Evolutionary conservation across 495 filamentous ascomycete species (phyloP), one percentile per base, ranked within the genome.

Genomic region (Hypoxylon lienhwacheense): DNA sequence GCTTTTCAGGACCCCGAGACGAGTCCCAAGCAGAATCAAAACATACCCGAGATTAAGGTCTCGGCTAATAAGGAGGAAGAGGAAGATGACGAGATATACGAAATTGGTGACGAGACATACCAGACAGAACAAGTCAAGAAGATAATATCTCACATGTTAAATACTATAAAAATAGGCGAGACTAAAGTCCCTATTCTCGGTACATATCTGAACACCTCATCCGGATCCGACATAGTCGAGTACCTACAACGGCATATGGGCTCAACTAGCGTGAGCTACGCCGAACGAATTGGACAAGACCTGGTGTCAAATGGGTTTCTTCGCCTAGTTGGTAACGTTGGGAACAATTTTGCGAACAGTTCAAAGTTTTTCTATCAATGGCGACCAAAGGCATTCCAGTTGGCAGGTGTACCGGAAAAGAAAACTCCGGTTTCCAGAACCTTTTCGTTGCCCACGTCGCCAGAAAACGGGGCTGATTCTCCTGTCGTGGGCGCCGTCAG

Each of bases 301-400:
- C 77, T 99, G 53, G 85, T 97, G 40, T 73, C 81, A 3, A 81
- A 87, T 64, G 93, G 93, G 22, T 95, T 96, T 66, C 76, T 99
- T 47, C 83, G 93, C 28, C 71, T 99, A 59, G 82, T 99, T 54
- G 93, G 93, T 39, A 95, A 88, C 66, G 92, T 99, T 47, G 93
- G 95, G 20, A 97, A 82, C 68, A 88, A 85, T 6, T 99, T 99
- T 64, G 90, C 91, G 52, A 99, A 99, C 72, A 97, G 90, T 74
- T 91, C 91, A 34, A 91, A 87, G 73, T 86, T 97, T 84, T 87
- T 87, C 66, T 99, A 97, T 68, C 93, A 99, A 69, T 99, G 95
- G 95, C 85, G 89, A 33, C 81, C 91, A 2, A 95, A 88, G 70
- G 88, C 86, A 0, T 97, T 96, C 71, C 85, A 96, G 66, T 68